Evolutionary conservation across 768 basidiomycete genomes (phyloP).

Genomic region (Rhodotorula babjevae): DNA sequence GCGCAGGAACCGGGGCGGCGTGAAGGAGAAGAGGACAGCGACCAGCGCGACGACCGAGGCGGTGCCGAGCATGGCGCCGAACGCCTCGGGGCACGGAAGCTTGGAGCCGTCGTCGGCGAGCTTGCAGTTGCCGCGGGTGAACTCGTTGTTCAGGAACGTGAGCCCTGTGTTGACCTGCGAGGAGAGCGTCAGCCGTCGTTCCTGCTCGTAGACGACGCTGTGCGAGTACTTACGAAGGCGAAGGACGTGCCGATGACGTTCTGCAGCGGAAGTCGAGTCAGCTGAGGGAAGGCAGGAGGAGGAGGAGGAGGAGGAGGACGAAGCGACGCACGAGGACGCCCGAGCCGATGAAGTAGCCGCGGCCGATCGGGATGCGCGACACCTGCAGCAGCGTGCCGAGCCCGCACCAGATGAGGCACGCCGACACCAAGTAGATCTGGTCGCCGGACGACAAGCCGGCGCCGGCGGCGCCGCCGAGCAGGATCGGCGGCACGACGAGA

Average conservation of each 20-base stretch:
- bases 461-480: constrained; percentile 50
- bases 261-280: too few relatives aligned
- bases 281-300: too few relatives aligned
- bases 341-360: constrained; percentile 51
- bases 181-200: too few relatives aligned
- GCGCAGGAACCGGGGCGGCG: constrained; percentile 37
- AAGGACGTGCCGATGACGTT: too few relatives aligned
- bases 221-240: too few relatives aligned
- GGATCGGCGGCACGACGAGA: constrained; percentile 71
- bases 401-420: constrained; percentile 61
- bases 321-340: too few relatives aligned
- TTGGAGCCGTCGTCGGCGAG: constrained; percentile 38
- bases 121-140: constrained; percentile 35
- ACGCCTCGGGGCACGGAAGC: constrained; percentile 39
- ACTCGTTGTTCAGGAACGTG: constrained; percentile 19
- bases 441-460: constrained; percentile 52
- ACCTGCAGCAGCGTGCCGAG: constrained; percentile 60
- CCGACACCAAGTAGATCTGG: constrained; percentile 73
- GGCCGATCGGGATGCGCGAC: constrained; percentile 48
- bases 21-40: constrained; percentile 39
- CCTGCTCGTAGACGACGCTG: too few relatives aligned
- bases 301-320: too few relatives aligned
- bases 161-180: not conserved
- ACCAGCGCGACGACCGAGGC: constrained; percentile 33
- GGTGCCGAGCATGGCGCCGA: constrained; percentile 41